Base-by-base conservation (phyloP, 345 rosid genomes). In the Salix viminalis region DNA sequence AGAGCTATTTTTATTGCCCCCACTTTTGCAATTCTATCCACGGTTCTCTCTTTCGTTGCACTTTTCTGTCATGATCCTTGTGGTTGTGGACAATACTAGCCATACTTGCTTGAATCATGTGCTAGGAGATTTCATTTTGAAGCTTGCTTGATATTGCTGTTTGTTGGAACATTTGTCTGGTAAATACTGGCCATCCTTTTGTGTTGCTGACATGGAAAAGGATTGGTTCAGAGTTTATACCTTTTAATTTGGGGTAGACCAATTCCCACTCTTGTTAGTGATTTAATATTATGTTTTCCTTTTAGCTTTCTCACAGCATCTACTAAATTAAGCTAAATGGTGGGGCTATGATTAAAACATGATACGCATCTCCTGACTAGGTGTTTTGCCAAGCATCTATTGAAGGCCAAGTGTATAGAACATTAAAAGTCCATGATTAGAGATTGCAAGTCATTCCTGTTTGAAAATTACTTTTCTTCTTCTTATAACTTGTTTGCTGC, bases 401-500 rank as follows among this genome's bases (percentile, higher is more conserved):
- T 24, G 19, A 26, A 69, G 58, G 34, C 65, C n/a, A 21, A 41
- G 46, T 60, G n/a, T 26, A 46, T 28, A 60, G 15, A 52, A 39
- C 44, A 62, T 69, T 26, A 16, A 4, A 24, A 1, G 39, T 16
- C 19, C n/a, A 19, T 42, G 50, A 68, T 19, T 9, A 41, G 14
- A 68, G 52, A 41, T 68, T 68, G 24, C 1, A 37, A 42, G 32
- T 46, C 36, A 26, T 52, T 71, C 23, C 19, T 46, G 50, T 46
- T 14, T 46, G 14, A 46, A 46, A 46, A 14, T 46, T 4, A 46
- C 5, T 46, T 34, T 46, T n/a, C 16, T 69, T 44, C 60, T 19
- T 68, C 37, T 62, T 39, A 54, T 69, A 18, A 67, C 61, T n/a
- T 8, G 48, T 73, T 84, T 62, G 52, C 67, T 69, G 80, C 82